Conservation (phyloP, 352 stramenopile genomes). For the Globisporangium takayamanum region DNA sequence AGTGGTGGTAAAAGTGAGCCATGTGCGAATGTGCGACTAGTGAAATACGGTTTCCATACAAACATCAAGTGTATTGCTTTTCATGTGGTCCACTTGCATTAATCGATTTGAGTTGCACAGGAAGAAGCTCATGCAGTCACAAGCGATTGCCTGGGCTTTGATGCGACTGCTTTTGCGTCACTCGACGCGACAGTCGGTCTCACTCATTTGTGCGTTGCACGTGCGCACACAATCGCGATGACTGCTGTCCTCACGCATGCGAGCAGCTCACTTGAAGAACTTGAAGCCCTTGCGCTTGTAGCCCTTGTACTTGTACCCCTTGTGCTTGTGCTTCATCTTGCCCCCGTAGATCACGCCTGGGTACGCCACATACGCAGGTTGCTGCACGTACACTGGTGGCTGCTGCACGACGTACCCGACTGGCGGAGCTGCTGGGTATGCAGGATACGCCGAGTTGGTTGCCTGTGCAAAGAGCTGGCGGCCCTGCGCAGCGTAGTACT, state of each 20-base stretch:
- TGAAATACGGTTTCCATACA: no score
- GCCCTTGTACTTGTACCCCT: conserved; percentile 45
- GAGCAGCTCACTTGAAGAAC: conserved; percentile 38
- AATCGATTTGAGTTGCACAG: no score
- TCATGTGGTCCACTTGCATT: no score
- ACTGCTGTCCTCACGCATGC: no score
- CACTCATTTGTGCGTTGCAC: no score
- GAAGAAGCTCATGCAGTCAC: no score
- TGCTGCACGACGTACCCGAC: conserved; percentile 26
- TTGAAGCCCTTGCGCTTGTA: conserved; percentile 54
- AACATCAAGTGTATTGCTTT: no score
- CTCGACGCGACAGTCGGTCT: no score
- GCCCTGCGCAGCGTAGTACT: conserved; percentile 62
- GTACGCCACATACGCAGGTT: conserved; percentile 55
- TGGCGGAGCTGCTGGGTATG: conserved; percentile 13
- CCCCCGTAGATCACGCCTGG: conserved; percentile 51
- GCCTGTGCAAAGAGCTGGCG: conserved; percentile 67
- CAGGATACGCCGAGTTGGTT: conserved; percentile 23
- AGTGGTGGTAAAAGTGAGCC: not conserved
- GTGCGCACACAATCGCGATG: no score
- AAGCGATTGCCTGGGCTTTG: no score
- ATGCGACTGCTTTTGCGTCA: no score
- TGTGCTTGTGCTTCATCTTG: conserved; percentile 47
- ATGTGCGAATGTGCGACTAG: no score
- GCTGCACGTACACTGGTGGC: conserved; percentile 16